Evolutionary conservation across 2,329 filamentous ascomycete species (phyloP).

Genomic region (Gnomoniopsis sp.): DNA sequence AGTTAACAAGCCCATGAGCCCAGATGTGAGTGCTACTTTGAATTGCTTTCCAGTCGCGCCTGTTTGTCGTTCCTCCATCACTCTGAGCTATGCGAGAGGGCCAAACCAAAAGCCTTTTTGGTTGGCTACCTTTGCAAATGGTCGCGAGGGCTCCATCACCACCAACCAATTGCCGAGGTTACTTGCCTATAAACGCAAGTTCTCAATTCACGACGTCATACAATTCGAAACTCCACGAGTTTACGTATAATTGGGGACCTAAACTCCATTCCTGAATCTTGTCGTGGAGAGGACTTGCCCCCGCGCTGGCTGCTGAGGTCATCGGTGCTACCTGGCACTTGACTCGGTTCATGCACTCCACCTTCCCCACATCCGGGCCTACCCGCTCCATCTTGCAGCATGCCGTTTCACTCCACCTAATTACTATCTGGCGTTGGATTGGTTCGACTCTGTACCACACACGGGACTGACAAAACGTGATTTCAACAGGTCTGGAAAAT

Average conservation of each 20-base stretch:
- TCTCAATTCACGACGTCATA: neutral
- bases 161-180: neutral
- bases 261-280: neutral
- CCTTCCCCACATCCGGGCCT: constrained; percentile 8
- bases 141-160: neutral
- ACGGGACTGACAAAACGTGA: constrained; percentile 27
- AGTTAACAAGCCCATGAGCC: constrained; percentile 98
- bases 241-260: neutral
- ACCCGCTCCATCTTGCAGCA: constrained; percentile 9
- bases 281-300: neutral
- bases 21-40: constrained; percentile 68
- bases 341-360: constrained; percentile 16
- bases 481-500: constrained; percentile 88
- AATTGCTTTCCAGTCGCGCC: neutral
- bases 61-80: neutral
- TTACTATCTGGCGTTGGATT: neutral
- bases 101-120: too few relatives aligned
- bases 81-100: neutral
- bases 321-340: constrained; percentile 7
- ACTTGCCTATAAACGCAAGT: neutral
- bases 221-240: too few relatives aligned
- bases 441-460: neutral
- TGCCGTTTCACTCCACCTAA: constrained; percentile 9
- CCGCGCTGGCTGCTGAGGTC: constrained; percentile 16
- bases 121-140: too few relatives aligned